A percentile compares a stretch with the other conserved stretches of the same genome.
These are phyloP conservation scores for Syzygium oleosum DNA, from an alignment of 345 rosid genomes.

Conservation along the genomic window DNA sequence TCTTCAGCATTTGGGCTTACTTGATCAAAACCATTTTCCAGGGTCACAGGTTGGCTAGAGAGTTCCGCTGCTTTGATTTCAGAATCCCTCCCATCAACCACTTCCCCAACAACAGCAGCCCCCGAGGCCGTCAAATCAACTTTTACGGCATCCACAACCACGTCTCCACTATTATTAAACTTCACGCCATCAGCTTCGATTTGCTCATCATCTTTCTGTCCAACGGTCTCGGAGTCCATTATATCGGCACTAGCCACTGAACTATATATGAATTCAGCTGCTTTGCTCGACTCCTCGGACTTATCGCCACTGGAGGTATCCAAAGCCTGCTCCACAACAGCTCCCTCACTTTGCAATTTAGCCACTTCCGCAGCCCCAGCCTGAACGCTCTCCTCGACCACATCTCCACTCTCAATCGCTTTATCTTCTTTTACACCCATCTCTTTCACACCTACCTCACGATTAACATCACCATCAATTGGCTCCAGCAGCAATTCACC, in stretches of 20 bases:
- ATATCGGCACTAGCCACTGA: background rate
- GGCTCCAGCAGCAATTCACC: constrained; percentile 2
- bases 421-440: background rate
- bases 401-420: constrained; percentile 4
- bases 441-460: background rate
- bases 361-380: constrained; percentile 3
- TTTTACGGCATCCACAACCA: constrained; percentile 21
- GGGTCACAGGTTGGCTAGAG: constrained; percentile 8
- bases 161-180: constrained; percentile 18
- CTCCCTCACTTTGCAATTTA: constrained; percentile 16
- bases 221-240: background rate
- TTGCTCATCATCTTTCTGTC: constrained; percentile 6
- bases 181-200: constrained; percentile 25
- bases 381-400: background rate
- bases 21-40: constrained; percentile 44
- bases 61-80: constrained; percentile 18
- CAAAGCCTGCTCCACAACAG: background rate
- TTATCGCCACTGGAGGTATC: background rate
- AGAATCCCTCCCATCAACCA: constrained; percentile 16
- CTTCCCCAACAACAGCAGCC: constrained; percentile 26
- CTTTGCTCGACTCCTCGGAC: background rate
- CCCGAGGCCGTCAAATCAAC: constrained; percentile 13
- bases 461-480: background rate
- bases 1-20: constrained; percentile 13
- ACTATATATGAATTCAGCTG: background rate